Conservation (phyloP, 1,284 basidiomycete genomes). For the Salmacisia buchloeana region DNA sequence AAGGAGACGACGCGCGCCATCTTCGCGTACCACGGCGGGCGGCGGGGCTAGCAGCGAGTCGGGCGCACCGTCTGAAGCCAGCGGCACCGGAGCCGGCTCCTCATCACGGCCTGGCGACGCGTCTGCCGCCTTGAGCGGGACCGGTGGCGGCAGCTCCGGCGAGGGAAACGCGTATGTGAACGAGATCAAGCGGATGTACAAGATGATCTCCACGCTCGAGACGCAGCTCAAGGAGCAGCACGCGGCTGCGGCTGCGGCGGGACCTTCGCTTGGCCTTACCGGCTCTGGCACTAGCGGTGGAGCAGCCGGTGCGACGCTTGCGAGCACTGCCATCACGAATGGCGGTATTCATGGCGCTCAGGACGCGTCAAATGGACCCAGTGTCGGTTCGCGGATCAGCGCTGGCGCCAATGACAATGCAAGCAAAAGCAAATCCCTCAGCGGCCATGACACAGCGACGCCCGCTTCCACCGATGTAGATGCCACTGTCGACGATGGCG, state of each 20-base stretch:
- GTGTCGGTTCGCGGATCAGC: no score
- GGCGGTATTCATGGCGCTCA: no score
- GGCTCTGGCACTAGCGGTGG: background rate
- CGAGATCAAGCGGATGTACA: constrained; percentile 74
- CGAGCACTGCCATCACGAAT: no score
- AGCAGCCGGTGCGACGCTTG: no score
- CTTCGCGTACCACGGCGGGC: background rate
- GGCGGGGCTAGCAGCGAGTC: constrained; percentile 7
- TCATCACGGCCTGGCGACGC: background rate
- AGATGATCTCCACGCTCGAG: constrained; percentile 68
- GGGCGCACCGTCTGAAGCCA: background rate
- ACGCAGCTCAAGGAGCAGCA: constrained; percentile 61
- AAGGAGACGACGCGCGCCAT: background rate
- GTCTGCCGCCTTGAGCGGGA: no score
- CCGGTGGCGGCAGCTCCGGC: no score
- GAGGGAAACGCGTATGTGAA: constrained; percentile 62
- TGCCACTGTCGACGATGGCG: constrained; percentile 8
- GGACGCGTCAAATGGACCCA: no score
- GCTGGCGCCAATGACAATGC: no score
- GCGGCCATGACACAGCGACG: no score
- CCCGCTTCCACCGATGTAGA: no score
- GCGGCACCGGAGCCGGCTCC: background rate
- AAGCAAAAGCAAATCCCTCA: no score
- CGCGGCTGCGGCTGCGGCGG: constrained; percentile 49
- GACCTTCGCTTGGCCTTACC: background rate